phyloP scores from a whole-genome alignment of 139 green algal species.

The Trebouxia sp. region DNA sequence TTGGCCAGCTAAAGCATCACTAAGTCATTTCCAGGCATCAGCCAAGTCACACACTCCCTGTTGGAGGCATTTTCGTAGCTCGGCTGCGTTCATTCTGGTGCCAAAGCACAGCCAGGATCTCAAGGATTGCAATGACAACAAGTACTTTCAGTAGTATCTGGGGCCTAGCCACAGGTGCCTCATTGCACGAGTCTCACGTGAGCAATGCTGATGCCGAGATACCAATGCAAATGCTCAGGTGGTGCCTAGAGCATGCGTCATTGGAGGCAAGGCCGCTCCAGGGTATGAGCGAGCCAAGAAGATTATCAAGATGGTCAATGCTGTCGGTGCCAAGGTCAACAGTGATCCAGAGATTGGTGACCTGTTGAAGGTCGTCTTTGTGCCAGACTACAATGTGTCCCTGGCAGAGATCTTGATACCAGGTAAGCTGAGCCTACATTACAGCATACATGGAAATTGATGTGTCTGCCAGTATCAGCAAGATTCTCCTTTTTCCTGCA shows the following conservation, averaged over 20 bases:
- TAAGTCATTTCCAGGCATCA: too few relatives aligned
- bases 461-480: neutral
- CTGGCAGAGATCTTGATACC: slow-evolving; percentile 93
- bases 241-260: slow-evolving; percentile 89
- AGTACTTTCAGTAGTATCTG: too few relatives aligned
- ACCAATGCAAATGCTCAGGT: slow-evolving; percentile 35
- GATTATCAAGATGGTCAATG: slow-evolving; percentile 95
- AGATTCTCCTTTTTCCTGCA: too few relatives aligned
- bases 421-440: slow-evolving; percentile 37
- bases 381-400: slow-evolving; percentile 99
- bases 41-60: too few relatives aligned
- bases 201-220: neutral
- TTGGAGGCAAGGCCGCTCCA: slow-evolving; percentile 97
- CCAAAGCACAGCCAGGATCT: too few relatives aligned
- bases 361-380: slow-evolving; percentile 95
- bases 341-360: slow-evolving; percentile 90
- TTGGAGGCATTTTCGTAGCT: too few relatives aligned
- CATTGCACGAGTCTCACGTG: too few relatives aligned
- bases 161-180: too few relatives aligned
- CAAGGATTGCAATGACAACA: too few relatives aligned
- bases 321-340: slow-evolving; percentile 91
- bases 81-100: too few relatives aligned
- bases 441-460: neutral
- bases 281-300: slow-evolving; percentile 99
- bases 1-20: too few relatives aligned